phyloP scores from a whole-genome alignment of 2,329 filamentous ascomycete species.

The Fusarium agapanthi region DNA sequence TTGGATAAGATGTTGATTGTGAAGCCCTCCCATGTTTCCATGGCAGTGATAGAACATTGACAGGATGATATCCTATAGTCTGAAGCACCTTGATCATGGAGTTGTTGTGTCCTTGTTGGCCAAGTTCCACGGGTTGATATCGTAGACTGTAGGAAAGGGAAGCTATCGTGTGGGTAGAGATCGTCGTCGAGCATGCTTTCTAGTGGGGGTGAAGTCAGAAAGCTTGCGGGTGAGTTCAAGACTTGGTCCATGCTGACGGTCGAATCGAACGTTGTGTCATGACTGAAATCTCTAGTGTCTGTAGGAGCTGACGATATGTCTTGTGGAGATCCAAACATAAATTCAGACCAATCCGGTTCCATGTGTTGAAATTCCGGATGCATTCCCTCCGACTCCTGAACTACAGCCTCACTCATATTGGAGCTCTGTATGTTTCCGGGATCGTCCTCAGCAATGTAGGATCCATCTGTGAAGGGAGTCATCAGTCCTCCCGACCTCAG shows the following conservation, averaged over 20 bases:
- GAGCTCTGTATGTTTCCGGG: background rate
- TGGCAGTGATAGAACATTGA: background rate
- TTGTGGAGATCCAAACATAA: background rate
- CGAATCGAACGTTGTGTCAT: background rate
- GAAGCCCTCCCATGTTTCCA: background rate
- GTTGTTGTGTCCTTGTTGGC: background rate
- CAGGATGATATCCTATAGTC: background rate
- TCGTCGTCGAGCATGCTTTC: background rate
- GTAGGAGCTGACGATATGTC: background rate
- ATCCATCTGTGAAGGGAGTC: background rate
- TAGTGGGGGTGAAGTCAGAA: background rate
- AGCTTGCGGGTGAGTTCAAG: background rate
- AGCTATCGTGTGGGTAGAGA: background rate
- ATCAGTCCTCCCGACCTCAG: background rate
- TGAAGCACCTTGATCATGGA: accelerated
- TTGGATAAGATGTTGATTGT: background rate
- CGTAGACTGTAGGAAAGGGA: background rate
- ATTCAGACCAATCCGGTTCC: background rate
- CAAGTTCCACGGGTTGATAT: too few relatives aligned
- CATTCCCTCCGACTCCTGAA: background rate
- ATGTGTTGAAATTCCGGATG: background rate
- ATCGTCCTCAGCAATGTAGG: background rate
- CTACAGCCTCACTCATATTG: background rate
- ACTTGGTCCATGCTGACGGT: background rate
- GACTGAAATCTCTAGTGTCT: background rate